phyloP scores from a whole-genome alignment of 768 basidiomycete genomes.

The Podaxis sp. region DNA sequence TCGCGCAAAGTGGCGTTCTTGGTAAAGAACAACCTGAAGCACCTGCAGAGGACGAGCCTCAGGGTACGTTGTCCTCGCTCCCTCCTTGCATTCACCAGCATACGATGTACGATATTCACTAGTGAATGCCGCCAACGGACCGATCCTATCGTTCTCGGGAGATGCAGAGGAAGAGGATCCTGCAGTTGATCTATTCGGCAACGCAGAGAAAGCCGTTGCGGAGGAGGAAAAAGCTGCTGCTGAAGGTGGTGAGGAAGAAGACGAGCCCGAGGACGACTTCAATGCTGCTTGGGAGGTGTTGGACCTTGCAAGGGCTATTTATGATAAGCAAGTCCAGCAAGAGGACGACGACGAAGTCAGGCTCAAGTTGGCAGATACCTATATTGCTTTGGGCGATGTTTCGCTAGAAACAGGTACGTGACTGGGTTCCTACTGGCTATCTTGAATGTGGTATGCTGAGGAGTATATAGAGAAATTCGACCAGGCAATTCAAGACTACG shows the following conservation, averaged over 20 bases:
- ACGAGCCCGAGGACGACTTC: constrained; percentile 94
- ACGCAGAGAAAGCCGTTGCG: constrained; percentile 45
- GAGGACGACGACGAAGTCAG: constrained; percentile 59
- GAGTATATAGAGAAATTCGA: constrained; percentile 85
- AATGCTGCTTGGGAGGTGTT: constrained; percentile 97
- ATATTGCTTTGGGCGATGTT: constrained; percentile 91
- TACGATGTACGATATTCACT: constrained; percentile 18
- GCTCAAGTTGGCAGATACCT: constrained; percentile 88
- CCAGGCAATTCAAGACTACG: constrained; percentile 88
- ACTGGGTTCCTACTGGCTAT: neutral
- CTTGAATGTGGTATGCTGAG: neutral
- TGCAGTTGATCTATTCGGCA: constrained; percentile 63
- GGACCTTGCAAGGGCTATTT: constrained; percentile 90
- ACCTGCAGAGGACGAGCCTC: constrained; percentile 39
- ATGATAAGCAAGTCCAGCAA: constrained; percentile 58
- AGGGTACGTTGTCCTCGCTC: constrained; percentile 22
- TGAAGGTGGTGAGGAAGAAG: constrained; percentile 61
- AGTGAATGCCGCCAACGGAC: constrained; percentile 43
- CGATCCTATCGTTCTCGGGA: constrained; percentile 78
- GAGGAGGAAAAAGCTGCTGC: constrained; percentile 52
- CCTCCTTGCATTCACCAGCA: constrained; percentile 5
- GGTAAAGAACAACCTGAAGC: constrained; percentile 80
- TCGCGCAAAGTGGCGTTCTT: constrained; percentile 81
- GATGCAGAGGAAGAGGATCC: constrained; percentile 59
- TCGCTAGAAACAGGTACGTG: constrained; percentile 88